Percentiles rank a stretch among this genome's conserved stretches.
Evolutionary conservation across 768 basidiomycete species (phyloP).

Genomic region (Scleroderma bovista): DNA sequence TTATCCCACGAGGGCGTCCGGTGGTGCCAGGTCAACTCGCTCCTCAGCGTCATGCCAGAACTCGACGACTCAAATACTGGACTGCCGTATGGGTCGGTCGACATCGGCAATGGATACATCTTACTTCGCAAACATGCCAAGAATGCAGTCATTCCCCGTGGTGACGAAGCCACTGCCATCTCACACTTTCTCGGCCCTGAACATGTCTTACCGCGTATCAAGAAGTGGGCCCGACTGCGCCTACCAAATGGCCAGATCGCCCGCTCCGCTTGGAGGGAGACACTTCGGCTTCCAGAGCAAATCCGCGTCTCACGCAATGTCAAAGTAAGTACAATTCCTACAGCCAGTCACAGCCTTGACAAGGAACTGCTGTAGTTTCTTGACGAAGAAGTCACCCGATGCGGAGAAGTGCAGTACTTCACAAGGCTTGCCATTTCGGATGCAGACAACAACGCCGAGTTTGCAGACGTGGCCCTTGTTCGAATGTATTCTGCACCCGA

Average conservation of each 20-base stretch:
- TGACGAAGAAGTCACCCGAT: background rate
- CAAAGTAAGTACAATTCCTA: slow-evolving; percentile 20
- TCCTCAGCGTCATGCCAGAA: slow-evolving; percentile 8
- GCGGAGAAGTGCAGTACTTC: slow-evolving; percentile 12
- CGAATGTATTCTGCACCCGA: slow-evolving; percentile 5
- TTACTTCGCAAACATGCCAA: background rate
- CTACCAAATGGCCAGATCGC: slow-evolving; percentile 36
- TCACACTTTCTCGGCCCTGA: background rate
- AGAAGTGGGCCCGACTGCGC: slow-evolving; percentile 28
- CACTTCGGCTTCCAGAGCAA: slow-evolving; percentile 8
- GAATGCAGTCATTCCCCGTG: background rate
- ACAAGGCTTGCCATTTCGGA: slow-evolving; percentile 1
- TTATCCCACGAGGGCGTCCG: slow-evolving; percentile 19
- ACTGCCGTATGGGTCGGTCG: background rate
- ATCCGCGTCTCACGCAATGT: slow-evolving; percentile 27
- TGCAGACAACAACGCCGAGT: background rate
- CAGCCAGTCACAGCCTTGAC: background rate
- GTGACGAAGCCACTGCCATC: background rate
- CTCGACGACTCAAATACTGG: slow-evolving; percentile 1
- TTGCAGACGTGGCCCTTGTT: slow-evolving; percentile 1
- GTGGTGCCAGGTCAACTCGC: slow-evolving; percentile 12
- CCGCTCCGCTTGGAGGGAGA: slow-evolving; percentile 29
- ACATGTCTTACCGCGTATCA: background rate
- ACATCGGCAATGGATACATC: background rate
- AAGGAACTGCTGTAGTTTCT: background rate